Evolutionary conservation across 208 protist species (phyloP).

Genomic region (Trypanosoma theileri): DNA sequence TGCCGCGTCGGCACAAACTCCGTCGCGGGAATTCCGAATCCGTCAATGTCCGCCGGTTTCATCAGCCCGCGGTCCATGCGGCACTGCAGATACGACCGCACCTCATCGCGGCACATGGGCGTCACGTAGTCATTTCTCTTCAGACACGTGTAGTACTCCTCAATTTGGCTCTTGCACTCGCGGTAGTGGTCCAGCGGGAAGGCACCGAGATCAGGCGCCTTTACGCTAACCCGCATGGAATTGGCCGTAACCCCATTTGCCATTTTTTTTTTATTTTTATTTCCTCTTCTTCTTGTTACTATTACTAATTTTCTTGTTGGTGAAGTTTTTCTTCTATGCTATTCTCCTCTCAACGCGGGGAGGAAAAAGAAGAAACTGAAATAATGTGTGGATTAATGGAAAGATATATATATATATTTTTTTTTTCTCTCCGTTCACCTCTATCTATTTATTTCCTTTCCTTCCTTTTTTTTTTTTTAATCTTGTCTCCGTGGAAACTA

Average conservation of each 20-base stretch:
- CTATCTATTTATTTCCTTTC: too few species aligned
- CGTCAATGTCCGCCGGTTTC: conserved; percentile 70
- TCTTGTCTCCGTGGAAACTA: background rate
- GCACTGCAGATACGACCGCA: conserved; percentile 78
- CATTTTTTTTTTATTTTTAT: conserved; percentile 32
- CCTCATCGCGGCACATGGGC: conserved; percentile 80
- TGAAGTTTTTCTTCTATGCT: background rate
- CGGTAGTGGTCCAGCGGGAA: conserved; percentile 91
- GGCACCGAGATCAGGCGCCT: conserved; percentile 79
- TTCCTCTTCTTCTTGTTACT: background rate
- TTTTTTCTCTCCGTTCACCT: too few species aligned
- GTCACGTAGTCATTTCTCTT: conserved; percentile 77
- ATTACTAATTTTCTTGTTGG: background rate
- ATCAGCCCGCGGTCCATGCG: conserved; percentile 88
- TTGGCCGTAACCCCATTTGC: conserved; percentile 69
- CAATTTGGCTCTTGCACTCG: conserved; percentile 84
- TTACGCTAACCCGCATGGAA: conserved; percentile 48
- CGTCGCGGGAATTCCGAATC: conserved; percentile 75
- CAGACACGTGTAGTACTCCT: conserved; percentile 80
- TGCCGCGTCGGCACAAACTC: conserved; percentile 81
- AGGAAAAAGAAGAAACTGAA: background rate
- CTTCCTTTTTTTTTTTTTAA: background rate
- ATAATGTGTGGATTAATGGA: too few species aligned
- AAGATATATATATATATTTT: too few species aligned
- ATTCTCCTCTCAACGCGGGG: background rate